phyloP scores from a whole-genome alignment of 352 stramenopile genomes.

The Bremia lactucae region DNA sequence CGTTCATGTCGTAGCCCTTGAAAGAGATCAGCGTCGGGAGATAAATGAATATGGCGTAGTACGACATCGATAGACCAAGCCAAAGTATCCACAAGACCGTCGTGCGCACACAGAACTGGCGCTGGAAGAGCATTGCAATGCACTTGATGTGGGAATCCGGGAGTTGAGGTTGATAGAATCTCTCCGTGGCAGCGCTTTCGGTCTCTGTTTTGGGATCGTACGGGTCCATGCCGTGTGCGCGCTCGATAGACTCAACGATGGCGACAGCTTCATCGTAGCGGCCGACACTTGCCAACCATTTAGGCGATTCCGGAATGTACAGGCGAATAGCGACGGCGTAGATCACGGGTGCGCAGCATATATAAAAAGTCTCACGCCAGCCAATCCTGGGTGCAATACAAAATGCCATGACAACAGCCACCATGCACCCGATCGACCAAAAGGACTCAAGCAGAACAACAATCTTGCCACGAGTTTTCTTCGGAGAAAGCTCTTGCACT shows the following conservation, averaged over 20 bases:
- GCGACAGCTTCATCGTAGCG: conserved; percentile 45
- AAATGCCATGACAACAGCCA: conserved; percentile 44
- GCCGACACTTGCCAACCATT: conserved; percentile 58
- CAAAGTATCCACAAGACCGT: conserved; percentile 56
- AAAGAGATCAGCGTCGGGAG: conserved; percentile 36
- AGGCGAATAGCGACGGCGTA: conserved; percentile 43
- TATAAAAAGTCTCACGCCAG: conserved; percentile 51
- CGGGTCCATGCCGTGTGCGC: conserved; percentile 27
- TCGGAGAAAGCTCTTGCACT: conserved; percentile 49
- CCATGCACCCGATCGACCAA: conserved; percentile 46
- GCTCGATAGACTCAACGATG: conserved; percentile 51
- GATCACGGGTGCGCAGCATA: conserved; percentile 40
- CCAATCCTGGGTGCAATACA: conserved; percentile 34
- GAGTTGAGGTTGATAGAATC: conserved; percentile 10
- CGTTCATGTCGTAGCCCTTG: conserved; percentile 56
- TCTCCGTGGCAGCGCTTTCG: conserved; percentile 11
- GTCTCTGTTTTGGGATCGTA: conserved; percentile 33
- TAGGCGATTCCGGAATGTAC: conserved; percentile 51
- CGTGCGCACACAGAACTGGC: conserved; percentile 41
- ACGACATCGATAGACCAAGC: conserved; percentile 59
- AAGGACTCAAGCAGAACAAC: conserved; percentile 63
- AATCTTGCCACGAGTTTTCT: conserved; percentile 45
- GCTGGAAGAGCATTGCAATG: conserved; percentile 41
- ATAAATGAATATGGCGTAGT: conserved; percentile 64
- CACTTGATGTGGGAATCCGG: conserved; percentile 39